A percentile compares a stretch with the other conserved stretches of the same genome.
These are phyloP conservation scores for Neurospora sp. DNA, from an alignment of 495 filamentous ascomycete species.

Conservation along the genomic window DNA sequence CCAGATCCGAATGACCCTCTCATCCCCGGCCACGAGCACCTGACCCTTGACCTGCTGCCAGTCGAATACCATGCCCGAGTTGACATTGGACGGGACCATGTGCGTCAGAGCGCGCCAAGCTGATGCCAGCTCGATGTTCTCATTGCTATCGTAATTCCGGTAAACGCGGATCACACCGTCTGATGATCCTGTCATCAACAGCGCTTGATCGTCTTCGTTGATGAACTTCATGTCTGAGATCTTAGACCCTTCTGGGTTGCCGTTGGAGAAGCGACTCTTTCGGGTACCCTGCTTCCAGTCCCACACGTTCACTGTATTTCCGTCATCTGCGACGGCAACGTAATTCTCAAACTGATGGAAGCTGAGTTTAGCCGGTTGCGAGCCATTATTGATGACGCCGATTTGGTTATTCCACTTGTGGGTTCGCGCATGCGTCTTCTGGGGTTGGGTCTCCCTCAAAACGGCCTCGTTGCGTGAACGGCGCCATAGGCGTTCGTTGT, in stretches of 20 bases:
- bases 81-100: conserved; percentile 81
- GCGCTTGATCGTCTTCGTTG: conserved; percentile 94
- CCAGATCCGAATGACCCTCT: conserved; percentile 92
- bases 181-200: conserved; percentile 88
- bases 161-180: conserved; percentile 94
- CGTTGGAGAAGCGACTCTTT: conserved; percentile 82
- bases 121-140: conserved; percentile 74
- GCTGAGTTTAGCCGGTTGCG: conserved; percentile 81
- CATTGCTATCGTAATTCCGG: conserved; percentile 69
- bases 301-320: conserved; percentile 84
- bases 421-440: conserved; percentile 75
- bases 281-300: conserved; percentile 72
- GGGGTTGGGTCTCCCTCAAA: conserved; percentile 80
- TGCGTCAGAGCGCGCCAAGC: conserved; percentile 87
- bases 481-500: conserved; percentile 91
- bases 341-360: conserved; percentile 98
- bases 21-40: conserved; percentile 88
- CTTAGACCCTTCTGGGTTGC: conserved; percentile 79
- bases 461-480: conserved; percentile 88
- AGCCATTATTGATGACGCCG: conserved; percentile 73
- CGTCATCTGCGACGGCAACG: conserved; percentile 85
- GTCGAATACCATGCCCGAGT: conserved; percentile 91
- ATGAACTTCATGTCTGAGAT: conserved; percentile 94
- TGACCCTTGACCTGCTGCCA: conserved; percentile 98
- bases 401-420: conserved; percentile 73